Base-by-base conservation (phyloP, 2,329 filamentous ascomycete genomes). In the Cordyceps cateniannulata region DNA sequence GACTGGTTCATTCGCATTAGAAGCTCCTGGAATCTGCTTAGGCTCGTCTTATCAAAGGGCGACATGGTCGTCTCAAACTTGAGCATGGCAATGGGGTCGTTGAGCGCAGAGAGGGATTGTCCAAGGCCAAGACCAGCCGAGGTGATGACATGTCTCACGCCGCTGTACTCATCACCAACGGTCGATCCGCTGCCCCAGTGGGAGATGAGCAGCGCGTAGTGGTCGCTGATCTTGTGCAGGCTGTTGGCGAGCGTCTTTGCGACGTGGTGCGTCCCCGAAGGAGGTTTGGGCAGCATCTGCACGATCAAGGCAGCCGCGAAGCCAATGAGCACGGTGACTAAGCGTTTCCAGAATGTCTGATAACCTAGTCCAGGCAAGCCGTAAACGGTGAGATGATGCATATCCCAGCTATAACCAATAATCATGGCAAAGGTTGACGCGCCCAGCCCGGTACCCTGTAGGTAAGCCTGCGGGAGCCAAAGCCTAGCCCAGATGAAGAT, bases 201-300 rank as follows among this genome's bases (percentile, higher is more conserved):
- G 0, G 79, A 79, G 0, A 81, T 64, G 0, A 81, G 64, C 0
- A 81, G 70, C 0, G 80, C 78, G 59, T 82, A 81, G 63, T 81
- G 79, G 61, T 80, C 77, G 0, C 76, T 76, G 1, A 81, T 62
- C 0, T 73, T 72, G 10, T 75, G 72, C 2, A 81, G 67, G 0
- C 71, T 68, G 45, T 76, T 74, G 0, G 80, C 77, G 0, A 82
- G 73, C 0, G 76, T 74, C 44, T 77, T 77, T 64, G 74, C 72
- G 44, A 79, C 70, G 59, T 80, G 77, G 0, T 68, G 70, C 0
- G 77, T 75, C 0, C 77, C 78, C 0, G 79, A 81, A 0, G 79
- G 78, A 0, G 79, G 78, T 0, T 69, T 71, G 0, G 79, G 79
- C 54, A 81, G 75, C 0, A 81, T 60, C 59, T 81, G 77, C 0